Conservation (phyloP, 805 yeast genomes). For the Starmerella tilneyi region DNA sequence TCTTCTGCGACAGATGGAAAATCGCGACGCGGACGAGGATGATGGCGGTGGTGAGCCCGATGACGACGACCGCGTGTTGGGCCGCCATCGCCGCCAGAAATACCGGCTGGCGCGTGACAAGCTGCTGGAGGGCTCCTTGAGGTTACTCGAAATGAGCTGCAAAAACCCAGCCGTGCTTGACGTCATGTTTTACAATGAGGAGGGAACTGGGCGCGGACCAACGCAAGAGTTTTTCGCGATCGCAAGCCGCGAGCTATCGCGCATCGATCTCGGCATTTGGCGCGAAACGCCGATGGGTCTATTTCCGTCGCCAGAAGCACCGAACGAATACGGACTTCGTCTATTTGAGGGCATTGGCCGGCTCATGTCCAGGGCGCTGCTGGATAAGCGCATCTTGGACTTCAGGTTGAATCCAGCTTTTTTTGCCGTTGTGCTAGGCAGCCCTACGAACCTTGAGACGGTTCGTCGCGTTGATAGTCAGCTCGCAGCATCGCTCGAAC, state of each 20-base stretch:
- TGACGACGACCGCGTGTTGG: constrained; percentile 34
- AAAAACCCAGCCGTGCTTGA: constrained; percentile 72
- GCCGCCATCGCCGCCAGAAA: constrained; percentile 69
- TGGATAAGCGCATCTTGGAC: constrained; percentile 83
- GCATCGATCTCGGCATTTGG: constrained; percentile 57
- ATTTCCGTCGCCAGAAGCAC: constrained; percentile 43
- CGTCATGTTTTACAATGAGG: constrained; percentile 80
- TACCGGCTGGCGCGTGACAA: constrained; percentile 63
- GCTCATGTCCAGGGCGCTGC: constrained; percentile 73
- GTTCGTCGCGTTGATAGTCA: constrained; percentile 20
- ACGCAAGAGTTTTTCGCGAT: constrained; percentile 83
- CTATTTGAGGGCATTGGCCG: constrained; percentile 63
- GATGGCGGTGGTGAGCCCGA: constrained; percentile 1
- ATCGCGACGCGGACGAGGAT: not conserved
- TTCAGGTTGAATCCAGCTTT: constrained; percentile 64
- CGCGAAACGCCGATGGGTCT: constrained; percentile 45
- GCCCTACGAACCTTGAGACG: constrained; percentile 9
- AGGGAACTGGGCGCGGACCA: constrained; percentile 94
- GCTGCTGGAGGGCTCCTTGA: constrained; percentile 65
- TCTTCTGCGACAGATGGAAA: constrained; percentile 63
- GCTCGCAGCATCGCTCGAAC: constrained; percentile 19
- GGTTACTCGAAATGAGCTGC: constrained; percentile 66
- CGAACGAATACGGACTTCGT: constrained; percentile 29
- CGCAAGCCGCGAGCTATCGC: constrained; percentile 65
- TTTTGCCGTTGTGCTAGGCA: constrained; percentile 46